Evolutionary conservation across 148 eudicot genomes (phyloP), one percentile per base, ranked within the genome.

Genomic region (Vaccinium darrowii): DNA sequence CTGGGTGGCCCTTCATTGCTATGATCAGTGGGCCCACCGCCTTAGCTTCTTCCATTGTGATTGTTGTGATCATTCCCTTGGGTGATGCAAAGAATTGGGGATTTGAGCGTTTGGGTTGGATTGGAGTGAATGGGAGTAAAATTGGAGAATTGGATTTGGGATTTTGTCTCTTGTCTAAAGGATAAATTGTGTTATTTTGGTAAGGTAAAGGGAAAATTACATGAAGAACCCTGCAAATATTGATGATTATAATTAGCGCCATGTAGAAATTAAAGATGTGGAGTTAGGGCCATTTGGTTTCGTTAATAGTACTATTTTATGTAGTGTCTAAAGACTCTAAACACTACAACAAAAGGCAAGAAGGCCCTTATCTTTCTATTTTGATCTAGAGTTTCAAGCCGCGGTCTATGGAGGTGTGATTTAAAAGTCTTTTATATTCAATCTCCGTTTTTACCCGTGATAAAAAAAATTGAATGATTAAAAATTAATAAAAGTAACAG

Each of bases 1-100:
- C 97, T 16, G 79, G 84, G 80, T 76, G 85, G 76, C 84, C 82
- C 27, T 81, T 85, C 87, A 86, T 81, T 49, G 80, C 84, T 51
- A 86, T 65, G 25, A 82, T 86, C 15, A 75, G 23, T 67, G 76
- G 86, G 39, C 21, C 74, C 43, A 39, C 14, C 16, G 5, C 19
- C 19, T 54, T 23, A 1, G 33, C 25, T 4, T 23, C 27, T 60
- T 33, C 77, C 77, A 74, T 74, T 74, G 15, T 72, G 76, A 30
- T 25, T 5, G 19, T 73, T 74, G 52, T 9, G 72, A 65, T 67
- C 23, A 11, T 67, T 60, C 23, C 6, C 73, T 30, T 65, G 0
- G 73, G 1, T 67, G 33, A 67, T 67, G 36, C 2, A 67, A 69
- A 12, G 7, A 3, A 4, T 65, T 10, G 71, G 23, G 13, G 30